Base-by-base conservation (phyloP, 495 filamentous ascomycete genomes). In the Parmelia sp. region DNA sequence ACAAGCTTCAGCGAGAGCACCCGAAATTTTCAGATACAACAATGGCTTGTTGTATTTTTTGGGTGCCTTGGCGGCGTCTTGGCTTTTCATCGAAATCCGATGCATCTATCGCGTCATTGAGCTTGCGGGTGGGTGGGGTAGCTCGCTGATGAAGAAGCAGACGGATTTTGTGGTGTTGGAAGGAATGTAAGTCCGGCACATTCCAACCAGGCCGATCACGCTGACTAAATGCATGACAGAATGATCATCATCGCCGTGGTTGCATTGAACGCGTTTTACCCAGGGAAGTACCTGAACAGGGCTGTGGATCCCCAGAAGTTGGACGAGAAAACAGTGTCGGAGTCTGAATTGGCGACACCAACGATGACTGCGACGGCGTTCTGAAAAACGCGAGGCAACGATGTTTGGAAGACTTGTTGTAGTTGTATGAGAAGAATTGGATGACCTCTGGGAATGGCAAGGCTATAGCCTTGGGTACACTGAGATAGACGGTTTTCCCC, bases 131-230 rank as follows among this genome's bases (percentile, higher is more conserved):
- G 74, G 74, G 3, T 75, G 71, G 72, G 69, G 64, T 36, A 73
- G 73, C 40, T 51, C 57, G 25, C 42, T 87, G 62, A 83, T 79
- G 65, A 76, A 71, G 36, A 72, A 86, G 25, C 76, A 89, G 73
- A 76, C 74, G 2, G 66, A 82, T 31, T 89, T 88, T 73, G 80
- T 88, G 68, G 76, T 84, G 23, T 77, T 88, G 44, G 86, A 89
- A 73, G 86, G 85, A 39, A 74, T 80, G 66, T 82, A 68, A 71
- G 67, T 84, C 79, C 67, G 65, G 69, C 47, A 68, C 64, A 6
- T 75, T 78, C 70, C 6, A 42, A 53, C 12, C 59, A 40, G 40
- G 10, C 42, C 85, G 58, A 83, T 79, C 62, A 75, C 71, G 71
- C 84, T 37, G 76, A 87, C 15, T 3, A n/a, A 4, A 15, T 23